Evolutionary conservation across 768 basidiomycete species (phyloP).

Genomic region (Lactifluus pinguis): DNA sequence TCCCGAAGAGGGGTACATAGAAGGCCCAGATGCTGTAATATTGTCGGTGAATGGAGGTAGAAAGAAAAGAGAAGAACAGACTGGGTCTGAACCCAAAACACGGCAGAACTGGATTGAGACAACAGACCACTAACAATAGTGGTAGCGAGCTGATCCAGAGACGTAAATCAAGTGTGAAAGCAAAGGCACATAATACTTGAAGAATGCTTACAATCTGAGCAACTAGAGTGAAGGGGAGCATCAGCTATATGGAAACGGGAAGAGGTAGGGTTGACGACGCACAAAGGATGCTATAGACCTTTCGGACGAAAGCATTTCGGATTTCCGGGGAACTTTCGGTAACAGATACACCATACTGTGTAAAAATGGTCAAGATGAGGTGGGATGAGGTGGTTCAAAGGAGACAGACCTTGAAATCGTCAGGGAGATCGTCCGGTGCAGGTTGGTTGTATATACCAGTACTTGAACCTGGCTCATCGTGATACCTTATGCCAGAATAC

Average conservation of each 20-base stretch:
- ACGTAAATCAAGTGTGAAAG: slow-evolving; percentile 4
- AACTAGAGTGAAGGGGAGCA: slow-evolving; percentile 32
- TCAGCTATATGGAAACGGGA: neutral
- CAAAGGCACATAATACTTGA: neutral
- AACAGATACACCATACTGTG: slow-evolving; percentile 72
- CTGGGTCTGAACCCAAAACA: slow-evolving; percentile 68
- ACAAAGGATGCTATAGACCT: slow-evolving; percentile 88
- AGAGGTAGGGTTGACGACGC: slow-evolving; percentile 26
- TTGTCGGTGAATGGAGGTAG: neutral
- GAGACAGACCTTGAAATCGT: slow-evolving; percentile 79
- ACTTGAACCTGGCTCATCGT: slow-evolving; percentile 31
- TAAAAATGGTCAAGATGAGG: slow-evolving; percentile 15
- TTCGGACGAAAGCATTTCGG: slow-evolving; percentile 78
- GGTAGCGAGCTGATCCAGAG: slow-evolving; percentile 48
- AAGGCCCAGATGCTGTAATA: slow-evolving; percentile 61
- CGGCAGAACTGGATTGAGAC: slow-evolving; percentile 49
- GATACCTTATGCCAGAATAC: slow-evolving; percentile 29
- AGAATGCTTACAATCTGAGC: slow-evolving; percentile 62
- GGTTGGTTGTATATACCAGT: slow-evolving; percentile 63
- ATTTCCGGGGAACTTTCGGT: slow-evolving; percentile 72
- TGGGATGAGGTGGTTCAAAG: neutral
- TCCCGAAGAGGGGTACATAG: slow-evolving; percentile 70
- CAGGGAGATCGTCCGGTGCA: slow-evolving; percentile 63
- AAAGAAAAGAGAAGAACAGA: slow-evolving; percentile 24
- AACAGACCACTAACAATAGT: slow-evolving; percentile 66